Evolutionary conservation across 2,329 filamentous ascomycete genomes (phyloP).

Genomic region (Penicillium sp.): DNA sequence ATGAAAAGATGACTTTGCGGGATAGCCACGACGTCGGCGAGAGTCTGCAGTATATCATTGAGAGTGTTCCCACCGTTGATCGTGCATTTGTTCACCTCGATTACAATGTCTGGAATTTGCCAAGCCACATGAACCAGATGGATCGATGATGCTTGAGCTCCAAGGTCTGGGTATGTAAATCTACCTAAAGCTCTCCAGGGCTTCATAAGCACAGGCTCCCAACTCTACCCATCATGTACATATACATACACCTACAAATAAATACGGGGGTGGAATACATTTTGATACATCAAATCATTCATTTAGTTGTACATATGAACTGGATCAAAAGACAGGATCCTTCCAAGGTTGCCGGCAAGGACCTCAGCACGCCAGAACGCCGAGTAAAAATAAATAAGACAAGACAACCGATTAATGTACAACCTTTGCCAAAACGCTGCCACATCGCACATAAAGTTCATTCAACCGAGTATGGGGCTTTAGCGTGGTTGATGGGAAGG

Average conservation of each 20-base stretch:
- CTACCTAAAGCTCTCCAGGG: no score
- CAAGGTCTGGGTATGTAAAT: not conserved
- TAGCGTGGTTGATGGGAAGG: constrained; percentile 31
- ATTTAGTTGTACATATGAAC: constrained; percentile 24
- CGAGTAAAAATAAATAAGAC: constrained; percentile 2
- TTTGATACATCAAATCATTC: constrained; percentile 26
- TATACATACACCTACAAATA: no score
- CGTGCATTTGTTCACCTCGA: constrained; percentile 55
- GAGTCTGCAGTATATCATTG: constrained; percentile 62
- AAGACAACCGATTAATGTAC: constrained; percentile 2
- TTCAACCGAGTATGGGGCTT: not conserved
- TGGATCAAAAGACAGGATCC: constrained; percentile 5
- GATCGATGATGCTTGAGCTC: constrained; percentile 16
- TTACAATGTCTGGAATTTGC: constrained; percentile 48
- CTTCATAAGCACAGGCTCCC: no score
- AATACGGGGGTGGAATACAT: no score
- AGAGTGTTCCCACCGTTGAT: constrained; percentile 50
- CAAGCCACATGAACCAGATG: constrained; percentile 42
- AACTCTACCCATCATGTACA: no score
- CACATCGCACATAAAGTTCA: not conserved
- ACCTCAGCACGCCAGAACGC: not conserved
- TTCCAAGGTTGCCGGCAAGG: not conserved
- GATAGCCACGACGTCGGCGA: constrained; percentile 64
- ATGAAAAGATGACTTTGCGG: constrained; percentile 56
- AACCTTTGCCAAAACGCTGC: not conserved